Base-by-base conservation (phyloP, 2,329 filamentous ascomycete genomes). In the Colletotrichum kahawae region DNA sequence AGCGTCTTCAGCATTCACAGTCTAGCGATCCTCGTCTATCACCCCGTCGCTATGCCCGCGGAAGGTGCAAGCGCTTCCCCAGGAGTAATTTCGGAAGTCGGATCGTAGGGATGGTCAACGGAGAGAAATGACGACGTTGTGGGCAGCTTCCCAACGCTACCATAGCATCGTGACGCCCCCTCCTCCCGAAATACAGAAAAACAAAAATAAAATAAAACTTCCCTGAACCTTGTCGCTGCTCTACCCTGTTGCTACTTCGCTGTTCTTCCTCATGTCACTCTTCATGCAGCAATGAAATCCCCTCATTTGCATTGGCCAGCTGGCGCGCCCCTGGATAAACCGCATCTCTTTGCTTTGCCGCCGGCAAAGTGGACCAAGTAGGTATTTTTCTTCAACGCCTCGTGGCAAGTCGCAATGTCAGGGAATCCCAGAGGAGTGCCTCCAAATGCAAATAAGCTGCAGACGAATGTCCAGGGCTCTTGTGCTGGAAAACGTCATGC, bases 61-160 rank as follows among this genome's bases (percentile, higher is more conserved):
- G 71, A 74, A 74, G 62, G 71, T 74, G 62, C 54, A 74, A 67
- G 71, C 71, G 71, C 68, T 62, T 60, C 54, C 60, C 71, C 62
- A 62, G 62, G 68, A 71, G 71, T 67, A 74, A 74, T 67, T 71
- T 74, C 71, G 67, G 68, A 67, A 62, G 54, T 67, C 68, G 71
- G 71, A 56, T 71, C 62, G 71, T 70, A 59, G 48, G 48, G 48
- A 69, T 69, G 31, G 24, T 27, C 38, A 38, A 63, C 21, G 38
- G 56, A 24, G 56, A 43, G 56, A 63, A 63, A 69, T 72, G 56
- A 72, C 70, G 56, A 72, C 38, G 56, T 34, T 72, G 69, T 56
- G 70, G 18, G 65, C 56, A 43, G 34, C 38, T 62, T 66, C n/a
- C 29, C 29, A 59, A 56, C 31, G 43, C 29, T 70, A 59, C 27